These are phyloP conservation scores for Cryptococcus amylolentus DNA, from an alignment of 1,284 basidiomycete genomes.

Conservation along the genomic window DNA sequence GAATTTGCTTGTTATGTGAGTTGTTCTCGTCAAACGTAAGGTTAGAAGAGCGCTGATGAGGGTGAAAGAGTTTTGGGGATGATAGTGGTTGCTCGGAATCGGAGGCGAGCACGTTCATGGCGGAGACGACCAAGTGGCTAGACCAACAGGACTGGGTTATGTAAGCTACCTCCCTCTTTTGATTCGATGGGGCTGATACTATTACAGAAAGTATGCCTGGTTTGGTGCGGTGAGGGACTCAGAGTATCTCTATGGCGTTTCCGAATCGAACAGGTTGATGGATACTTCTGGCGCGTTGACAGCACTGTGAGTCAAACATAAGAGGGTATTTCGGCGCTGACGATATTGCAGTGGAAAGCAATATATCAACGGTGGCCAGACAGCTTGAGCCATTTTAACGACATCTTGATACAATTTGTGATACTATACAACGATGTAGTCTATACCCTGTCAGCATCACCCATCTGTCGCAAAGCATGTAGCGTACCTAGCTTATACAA, in stretches of 20 bases:
- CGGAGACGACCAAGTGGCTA: constrained; percentile 32
- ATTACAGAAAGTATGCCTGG: constrained; percentile 27
- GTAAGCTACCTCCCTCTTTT: constrained; percentile 13
- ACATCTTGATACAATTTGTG: no score
- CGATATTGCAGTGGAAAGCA: constrained; percentile 22
- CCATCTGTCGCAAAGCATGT: no score
- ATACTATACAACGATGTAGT: no score
- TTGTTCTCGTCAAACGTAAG: background rate
- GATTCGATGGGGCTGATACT: constrained; percentile 12
- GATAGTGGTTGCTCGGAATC: background rate
- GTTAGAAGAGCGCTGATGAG: background rate
- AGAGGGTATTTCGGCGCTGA: background rate
- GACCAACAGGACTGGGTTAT: constrained; percentile 31
- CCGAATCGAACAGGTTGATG: constrained; percentile 35
- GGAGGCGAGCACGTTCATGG: constrained; percentile 19
- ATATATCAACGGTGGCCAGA: constrained; percentile 27
- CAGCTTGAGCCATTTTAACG: background rate
- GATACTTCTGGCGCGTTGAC: constrained; percentile 28
- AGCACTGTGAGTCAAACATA: constrained; percentile 21
- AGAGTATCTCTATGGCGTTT: constrained; percentile 29
- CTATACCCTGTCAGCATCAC: no score
- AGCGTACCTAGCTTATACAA: no score
- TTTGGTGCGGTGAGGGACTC: constrained; percentile 22
- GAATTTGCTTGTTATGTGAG: constrained; percentile 23
- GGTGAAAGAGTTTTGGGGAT: constrained; percentile 4